Evolutionary conservation across 139 green algal species (phyloP).

Genomic region (Tetradesmus lagerheimii): DNA sequence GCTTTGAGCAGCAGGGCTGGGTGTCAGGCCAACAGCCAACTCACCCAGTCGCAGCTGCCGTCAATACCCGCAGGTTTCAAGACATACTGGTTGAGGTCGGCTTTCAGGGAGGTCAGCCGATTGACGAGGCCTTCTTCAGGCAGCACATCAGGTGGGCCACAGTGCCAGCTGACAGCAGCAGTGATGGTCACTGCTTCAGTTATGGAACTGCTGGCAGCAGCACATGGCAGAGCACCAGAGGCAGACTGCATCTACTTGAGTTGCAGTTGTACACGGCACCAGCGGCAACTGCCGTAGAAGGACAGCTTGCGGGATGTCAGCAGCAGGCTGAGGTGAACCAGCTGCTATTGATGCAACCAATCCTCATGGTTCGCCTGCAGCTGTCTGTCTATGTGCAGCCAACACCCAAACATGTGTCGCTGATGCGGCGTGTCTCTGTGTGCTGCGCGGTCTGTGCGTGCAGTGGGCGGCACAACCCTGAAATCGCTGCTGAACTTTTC

Average conservation of each 20-base stretch:
- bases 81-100: constrained; percentile 68
- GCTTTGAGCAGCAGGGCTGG: neutral
- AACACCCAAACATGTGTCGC: neutral
- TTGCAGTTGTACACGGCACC: too few relatives aligned
- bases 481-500: constrained; percentile 82
- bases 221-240: too few relatives aligned
- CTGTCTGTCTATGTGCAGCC: too few relatives aligned
- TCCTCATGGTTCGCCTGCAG: too few relatives aligned
- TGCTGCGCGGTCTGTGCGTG: neutral
- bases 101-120: constrained; percentile 70
- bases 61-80: constrained; percentile 64
- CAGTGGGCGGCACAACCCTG: constrained; percentile 70
- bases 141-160: constrained; percentile 48
- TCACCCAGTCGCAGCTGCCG: neutral
- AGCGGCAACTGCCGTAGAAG: too few relatives aligned
- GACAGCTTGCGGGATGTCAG: too few relatives aligned
- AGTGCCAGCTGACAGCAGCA: constrained; percentile 8
- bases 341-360: too few relatives aligned
- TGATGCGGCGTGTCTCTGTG: neutral
- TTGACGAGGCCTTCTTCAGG: constrained; percentile 61
- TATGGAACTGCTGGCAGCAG: neutral
- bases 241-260: too few relatives aligned
- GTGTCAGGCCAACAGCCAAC: neutral
- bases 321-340: too few relatives aligned
- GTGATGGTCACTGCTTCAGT: neutral